Conservation (phyloP, 2,329 filamentous ascomycete species). For the Aureobasidium namibiae region DNA sequence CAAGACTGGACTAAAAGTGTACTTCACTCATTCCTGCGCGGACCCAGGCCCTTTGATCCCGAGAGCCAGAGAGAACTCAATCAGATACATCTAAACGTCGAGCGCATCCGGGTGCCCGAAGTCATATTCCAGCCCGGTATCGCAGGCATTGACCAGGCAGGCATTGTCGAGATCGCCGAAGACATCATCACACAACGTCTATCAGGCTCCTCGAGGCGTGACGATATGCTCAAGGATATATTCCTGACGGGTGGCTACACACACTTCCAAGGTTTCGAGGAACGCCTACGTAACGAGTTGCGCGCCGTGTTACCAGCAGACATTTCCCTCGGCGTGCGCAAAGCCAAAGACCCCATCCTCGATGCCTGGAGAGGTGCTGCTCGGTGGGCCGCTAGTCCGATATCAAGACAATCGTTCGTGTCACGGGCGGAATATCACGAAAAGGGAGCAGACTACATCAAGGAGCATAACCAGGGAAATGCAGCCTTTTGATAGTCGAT, state of each 20-base stretch:
- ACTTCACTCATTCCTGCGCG: constrained; percentile 81
- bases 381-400: constrained; percentile 61
- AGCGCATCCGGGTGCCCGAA: constrained; percentile 89
- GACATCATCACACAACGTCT: constrained; percentile 84
- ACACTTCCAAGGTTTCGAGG: constrained; percentile 78
- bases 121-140: constrained; percentile 89
- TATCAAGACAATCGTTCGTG: constrained; percentile 55
- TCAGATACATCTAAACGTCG: constrained; percentile 92
- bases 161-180: constrained; percentile 82
- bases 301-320: constrained; percentile 63
- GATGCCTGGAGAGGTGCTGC: constrained; percentile 95
- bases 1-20: constrained; percentile 91
- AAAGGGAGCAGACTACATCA: constrained; percentile 90
- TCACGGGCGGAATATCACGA: constrained; percentile 78
- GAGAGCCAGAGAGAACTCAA: constrained; percentile 72
- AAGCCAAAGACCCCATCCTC: constrained; percentile 65
- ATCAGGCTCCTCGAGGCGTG: constrained; percentile 45
- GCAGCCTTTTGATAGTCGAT: constrained; percentile 20
- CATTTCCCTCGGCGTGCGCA: constrained; percentile 59
- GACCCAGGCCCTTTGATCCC: constrained; percentile 76
- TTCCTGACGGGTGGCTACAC: constrained; percentile 94
- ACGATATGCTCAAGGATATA: constrained; percentile 71
- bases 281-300: constrained; percentile 66
- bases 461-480: constrained; percentile 46
- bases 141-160: constrained; percentile 86